Percentiles rank a stretch among this genome's conserved stretches.
phyloP scores from a whole-genome alignment of 179 eudicot genomes.

The Corrigiola litoralis region DNA sequence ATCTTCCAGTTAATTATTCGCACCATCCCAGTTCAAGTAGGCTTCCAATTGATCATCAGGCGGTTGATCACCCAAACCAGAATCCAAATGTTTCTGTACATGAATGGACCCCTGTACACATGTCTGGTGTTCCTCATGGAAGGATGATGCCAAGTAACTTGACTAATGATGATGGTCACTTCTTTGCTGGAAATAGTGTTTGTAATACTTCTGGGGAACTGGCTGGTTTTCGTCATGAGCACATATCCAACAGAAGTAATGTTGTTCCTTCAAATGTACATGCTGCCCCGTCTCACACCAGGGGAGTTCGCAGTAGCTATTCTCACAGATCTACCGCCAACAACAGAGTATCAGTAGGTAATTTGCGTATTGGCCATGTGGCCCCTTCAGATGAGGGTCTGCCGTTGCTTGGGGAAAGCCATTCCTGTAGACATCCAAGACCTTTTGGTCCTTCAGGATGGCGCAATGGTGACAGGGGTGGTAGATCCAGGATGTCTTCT shows the following conservation, averaged over 20 bases:
- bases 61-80: constrained; percentile 41
- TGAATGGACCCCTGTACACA: constrained; percentile 51
- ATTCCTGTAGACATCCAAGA: constrained; percentile 61
- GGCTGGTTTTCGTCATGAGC: constrained; percentile 51
- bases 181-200: constrained; percentile 41
- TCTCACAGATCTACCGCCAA: constrained; percentile 48
- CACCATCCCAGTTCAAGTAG: constrained; percentile 39
- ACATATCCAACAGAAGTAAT: constrained; percentile 35
- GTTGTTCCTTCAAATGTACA: constrained; percentile 45
- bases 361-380: constrained; percentile 41
- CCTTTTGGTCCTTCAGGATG: constrained; percentile 45
- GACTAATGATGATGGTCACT: constrained; percentile 42
- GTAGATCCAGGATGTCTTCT: constrained; percentile 50
- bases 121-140: constrained; percentile 45
- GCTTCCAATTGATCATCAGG: constrained; percentile 39
- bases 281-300: constrained; percentile 40
- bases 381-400: constrained; percentile 49
- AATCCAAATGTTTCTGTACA: constrained; percentile 38
- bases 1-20: constrained; percentile 37
- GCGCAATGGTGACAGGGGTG: constrained; percentile 60
- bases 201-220: constrained; percentile 42
- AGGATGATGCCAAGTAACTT: constrained; percentile 35
- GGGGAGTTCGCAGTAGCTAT: constrained; percentile 67
- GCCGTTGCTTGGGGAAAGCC: constrained; percentile 40
- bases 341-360: constrained; percentile 51